A percentile compares a stretch with the other conserved stretches of the same genome.
These are phyloP conservation scores for Mycena polygramma DNA, from an alignment of 768 basidiomycete species.

Conservation along the genomic window DNA sequence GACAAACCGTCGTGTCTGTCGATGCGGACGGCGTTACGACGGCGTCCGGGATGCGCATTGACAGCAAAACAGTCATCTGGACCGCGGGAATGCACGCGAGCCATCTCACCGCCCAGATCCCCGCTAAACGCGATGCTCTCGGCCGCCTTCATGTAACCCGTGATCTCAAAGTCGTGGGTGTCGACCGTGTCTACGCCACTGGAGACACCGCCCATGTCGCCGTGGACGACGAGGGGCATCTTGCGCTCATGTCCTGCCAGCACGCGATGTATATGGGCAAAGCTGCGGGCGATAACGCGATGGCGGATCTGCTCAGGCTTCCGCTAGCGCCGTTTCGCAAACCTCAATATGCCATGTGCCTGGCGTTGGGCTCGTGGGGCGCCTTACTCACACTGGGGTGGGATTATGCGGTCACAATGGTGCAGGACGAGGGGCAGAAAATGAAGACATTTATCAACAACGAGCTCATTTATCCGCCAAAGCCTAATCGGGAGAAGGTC, in stretches of 20 bases:
- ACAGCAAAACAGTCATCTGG: conserved; percentile 39
- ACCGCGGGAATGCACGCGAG: conserved; percentile 38
- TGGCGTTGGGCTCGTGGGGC: conserved; percentile 37
- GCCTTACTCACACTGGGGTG: conserved; percentile 35
- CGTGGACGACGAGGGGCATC: conserved; percentile 35
- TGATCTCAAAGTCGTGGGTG: conserved; percentile 30
- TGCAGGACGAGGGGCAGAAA: conserved; percentile 28
- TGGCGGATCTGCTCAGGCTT: conserved; percentile 33
- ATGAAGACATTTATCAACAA: conserved; percentile 36
- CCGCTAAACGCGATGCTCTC: conserved; percentile 30
- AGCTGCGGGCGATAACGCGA: conserved; percentile 37
- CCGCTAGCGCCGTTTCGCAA: conserved; percentile 27
- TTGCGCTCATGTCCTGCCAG: conserved; percentile 36
- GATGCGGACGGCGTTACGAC: conserved; percentile 35
- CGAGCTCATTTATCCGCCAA: conserved; percentile 36
- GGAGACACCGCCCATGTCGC: conserved; percentile 34
- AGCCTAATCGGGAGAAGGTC: conserved; percentile 21
- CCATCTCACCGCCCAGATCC: conserved; percentile 34
- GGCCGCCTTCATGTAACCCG: conserved; percentile 35
- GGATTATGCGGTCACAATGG: conserved; percentile 25
- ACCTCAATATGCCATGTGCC: conserved; percentile 33
- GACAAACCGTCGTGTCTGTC: conserved; percentile 32
- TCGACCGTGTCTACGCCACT: conserved; percentile 32
- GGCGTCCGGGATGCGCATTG: conserved; percentile 32
- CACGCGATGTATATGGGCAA: conserved; percentile 36